These are phyloP conservation scores for Cadophora gregata DNA, from an alignment of 2,329 filamentous ascomycete genomes.

Conservation along the genomic window DNA sequence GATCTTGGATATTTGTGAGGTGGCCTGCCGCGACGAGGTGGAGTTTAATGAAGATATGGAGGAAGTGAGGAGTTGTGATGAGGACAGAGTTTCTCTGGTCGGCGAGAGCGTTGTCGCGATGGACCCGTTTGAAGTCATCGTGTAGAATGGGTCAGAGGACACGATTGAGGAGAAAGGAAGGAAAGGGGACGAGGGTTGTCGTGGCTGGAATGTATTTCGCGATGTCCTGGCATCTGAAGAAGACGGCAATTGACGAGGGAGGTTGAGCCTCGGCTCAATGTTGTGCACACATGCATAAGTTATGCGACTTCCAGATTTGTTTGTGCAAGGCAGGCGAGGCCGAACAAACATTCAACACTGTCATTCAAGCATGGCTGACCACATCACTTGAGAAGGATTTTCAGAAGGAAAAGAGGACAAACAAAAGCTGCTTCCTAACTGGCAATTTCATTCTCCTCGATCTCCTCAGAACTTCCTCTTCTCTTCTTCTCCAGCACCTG, in stretches of 20 bases:
- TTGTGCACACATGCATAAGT: slow-evolving; percentile 3
- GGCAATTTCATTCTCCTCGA: neutral
- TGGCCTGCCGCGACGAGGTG: slow-evolving; percentile 62
- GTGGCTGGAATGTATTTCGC: slow-evolving; percentile 33
- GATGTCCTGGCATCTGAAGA: slow-evolving; percentile 20
- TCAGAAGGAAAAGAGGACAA: neutral
- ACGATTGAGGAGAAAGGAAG: slow-evolving; percentile 22
- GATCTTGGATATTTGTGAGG: slow-evolving; percentile 82
- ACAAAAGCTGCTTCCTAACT: neutral
- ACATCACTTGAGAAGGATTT: slow-evolving; percentile 18
- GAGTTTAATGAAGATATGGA: slow-evolving; percentile 75
- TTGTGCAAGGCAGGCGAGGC: slow-evolving; percentile 26
- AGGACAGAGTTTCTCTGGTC: slow-evolving; percentile 52
- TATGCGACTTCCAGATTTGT: neutral
- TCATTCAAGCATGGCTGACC: slow-evolving; percentile 18
- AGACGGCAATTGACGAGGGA: neutral
- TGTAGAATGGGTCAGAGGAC: slow-evolving; percentile 23
- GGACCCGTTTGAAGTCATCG: slow-evolving; percentile 40
- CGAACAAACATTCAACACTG: slow-evolving; percentile 21
- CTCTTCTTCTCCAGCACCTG: neutral
- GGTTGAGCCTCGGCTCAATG: slow-evolving; percentile 27
- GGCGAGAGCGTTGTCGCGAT: slow-evolving; percentile 39
- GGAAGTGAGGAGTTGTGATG: slow-evolving; percentile 65
- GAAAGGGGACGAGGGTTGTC: slow-evolving; percentile 23
- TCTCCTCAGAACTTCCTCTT: neutral